Base-by-base conservation (phyloP, 345 rosid genomes). In the Salix arbutifolia region DNA sequence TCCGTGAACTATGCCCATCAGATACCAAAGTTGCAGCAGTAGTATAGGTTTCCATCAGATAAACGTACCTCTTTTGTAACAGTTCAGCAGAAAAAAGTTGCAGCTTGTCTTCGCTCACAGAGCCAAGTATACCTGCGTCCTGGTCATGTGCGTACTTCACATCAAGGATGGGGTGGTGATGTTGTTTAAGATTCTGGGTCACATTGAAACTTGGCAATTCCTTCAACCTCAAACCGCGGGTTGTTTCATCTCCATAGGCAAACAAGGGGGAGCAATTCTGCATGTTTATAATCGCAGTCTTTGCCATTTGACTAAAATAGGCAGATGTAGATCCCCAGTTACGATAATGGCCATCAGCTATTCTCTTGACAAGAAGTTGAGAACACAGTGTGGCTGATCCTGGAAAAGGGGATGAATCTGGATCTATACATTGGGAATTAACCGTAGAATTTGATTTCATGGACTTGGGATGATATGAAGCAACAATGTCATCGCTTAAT, bases 401-500 rank as follows among this genome's bases (percentile, higher is more conserved):
- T 21, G 37, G 30, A 60, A 72, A 17, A 72, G 18, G 18, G 28
- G 67, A 11, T 72, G 52, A 37, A n/a, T 58, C 23, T 31, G 46
- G 23, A 72, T 10, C 2, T n/a, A 48, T 19, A 35, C 7, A 23
- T 12, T 4, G 26, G 4, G 26, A 53, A 71, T n/a, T 71, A 10
- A 18, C 33, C 1, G 48, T 37, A 10, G 13, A 21, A 60, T 23
- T 73, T n/a, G 67, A 60, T 58, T 37, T 4, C 17, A n/a, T 30
- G 35, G 25, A n/a, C 25, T n/a, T 60, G 53, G 75, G 52, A 61
- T 37, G 33, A 73, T 33, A 73, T 58, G 75, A 73, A 73, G 75
- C 75, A 58, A 73, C 52, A 73, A 73, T 73, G 67, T 73, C 75
- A 61, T 73, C 67, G 38, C 52, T 73, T n/a, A 35, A n/a, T 50